Base-by-base conservation (phyloP, 2,329 filamentous ascomycete species). In the Aspergillus niger region DNA sequence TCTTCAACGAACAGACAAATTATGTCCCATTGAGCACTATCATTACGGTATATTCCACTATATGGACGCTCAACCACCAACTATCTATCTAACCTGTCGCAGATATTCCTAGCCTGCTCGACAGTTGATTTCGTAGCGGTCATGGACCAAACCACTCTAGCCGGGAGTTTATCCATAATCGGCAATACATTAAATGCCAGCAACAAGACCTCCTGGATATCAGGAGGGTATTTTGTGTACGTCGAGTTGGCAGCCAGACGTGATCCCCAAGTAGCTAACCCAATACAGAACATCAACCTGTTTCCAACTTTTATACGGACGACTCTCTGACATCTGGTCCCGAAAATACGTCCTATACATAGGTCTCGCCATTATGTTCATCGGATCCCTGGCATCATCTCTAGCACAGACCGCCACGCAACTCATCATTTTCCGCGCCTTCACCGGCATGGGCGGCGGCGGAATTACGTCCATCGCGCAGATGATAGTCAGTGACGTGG, bases 251-350 rank as follows among this genome's bases (percentile, higher is more conserved):
- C 2, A 1, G 4, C 44, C 7, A 28, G 15, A 49, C 8, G 5
- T 13, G 13, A 26, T 5, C 49, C 89, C 91, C 70, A 84, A 83
- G 55, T 88, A 88, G 28, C 90, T 91, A 6, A 89, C 87, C 3
- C 91, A 89, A 62, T 74, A 89, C 49, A 82, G 92, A 32, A 91
- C 90, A 1, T 89, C 86, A 8, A 88, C 86, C 0, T 83, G 82
- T 11, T 89, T 88, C 67, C 86, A 88, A 69, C 83, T 88, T 53
- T 77, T 89, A 3, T 88, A 89, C 69, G 86, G 86, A 22, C 80
- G 85, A 0, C 69, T 87, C 7, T 86, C 85, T 0, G 85, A 88
- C 67, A 82, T 88, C 8, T 81, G 86, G 61, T 85, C 85, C 15
- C 80, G 86, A 15, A 88, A 88, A 67, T 74, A 80, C 2, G 77